These are phyloP conservation scores for Monilinia fructigena DNA, from an alignment of 2,329 filamentous ascomycete genomes.

Conservation along the genomic window DNA sequence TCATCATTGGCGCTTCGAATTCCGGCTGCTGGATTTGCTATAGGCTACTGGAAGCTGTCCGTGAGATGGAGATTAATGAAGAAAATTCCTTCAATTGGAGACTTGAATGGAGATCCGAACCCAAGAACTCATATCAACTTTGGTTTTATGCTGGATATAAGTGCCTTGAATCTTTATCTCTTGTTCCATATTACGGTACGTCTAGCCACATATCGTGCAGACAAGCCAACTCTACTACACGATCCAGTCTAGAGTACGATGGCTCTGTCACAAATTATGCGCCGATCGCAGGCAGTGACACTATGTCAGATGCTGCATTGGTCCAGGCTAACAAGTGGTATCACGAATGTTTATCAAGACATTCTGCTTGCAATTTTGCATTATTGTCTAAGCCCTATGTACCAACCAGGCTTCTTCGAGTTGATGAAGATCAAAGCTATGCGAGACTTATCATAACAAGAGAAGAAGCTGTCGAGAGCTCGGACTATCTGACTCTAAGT, in stretches of 20 bases:
- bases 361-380: neutral
- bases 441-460: neutral
- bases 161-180: accelerated
- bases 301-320: conserved; percentile 1
- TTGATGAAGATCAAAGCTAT: neutral
- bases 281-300: neutral
- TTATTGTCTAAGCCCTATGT: neutral
- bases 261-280: neutral
- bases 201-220: neutral
- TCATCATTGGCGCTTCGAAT: neutral
- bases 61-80: accelerated
- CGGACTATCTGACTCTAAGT: neutral
- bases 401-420: conserved; percentile 8
- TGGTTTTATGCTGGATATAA: accelerated
- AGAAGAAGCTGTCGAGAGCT: neutral
- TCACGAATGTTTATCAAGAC: neutral
- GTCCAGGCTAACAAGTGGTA: conserved; percentile 6
- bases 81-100: neutral
- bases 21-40: conserved; percentile 10
- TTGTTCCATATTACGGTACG: neutral
- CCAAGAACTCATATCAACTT: neutral
- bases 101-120: accelerated
- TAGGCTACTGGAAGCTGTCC: neutral
- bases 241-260: neutral
- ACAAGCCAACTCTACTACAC: neutral